These are phyloP conservation scores for Russula dissimulans DNA, from an alignment of 768 basidiomycete genomes.

Conservation along the genomic window DNA sequence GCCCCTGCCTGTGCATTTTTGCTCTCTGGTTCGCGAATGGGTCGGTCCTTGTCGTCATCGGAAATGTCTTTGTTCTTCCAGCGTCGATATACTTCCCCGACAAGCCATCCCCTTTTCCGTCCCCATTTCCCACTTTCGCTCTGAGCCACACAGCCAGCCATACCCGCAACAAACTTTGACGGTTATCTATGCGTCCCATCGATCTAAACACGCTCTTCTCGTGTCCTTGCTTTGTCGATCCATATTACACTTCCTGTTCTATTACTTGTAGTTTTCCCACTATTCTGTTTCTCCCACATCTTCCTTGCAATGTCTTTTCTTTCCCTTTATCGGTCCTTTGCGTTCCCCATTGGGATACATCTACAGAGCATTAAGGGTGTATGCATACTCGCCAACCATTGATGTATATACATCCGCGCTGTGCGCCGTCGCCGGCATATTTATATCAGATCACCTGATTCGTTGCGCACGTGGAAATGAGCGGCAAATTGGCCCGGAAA, in stretches of 20 bases:
- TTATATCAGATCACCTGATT: slow-evolving; percentile 7
- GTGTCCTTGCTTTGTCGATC: slow-evolving; percentile 14
- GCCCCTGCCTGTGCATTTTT: neutral
- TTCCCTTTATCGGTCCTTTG: neutral
- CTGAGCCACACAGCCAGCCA: neutral
- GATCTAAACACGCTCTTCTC: slow-evolving; percentile 9
- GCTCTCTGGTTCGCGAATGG: neutral
- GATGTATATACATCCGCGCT: slow-evolving; percentile 15
- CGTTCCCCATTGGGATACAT: slow-evolving; percentile 2
- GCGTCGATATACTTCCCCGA: slow-evolving; percentile 10
- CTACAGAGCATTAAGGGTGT: slow-evolving; percentile 18
- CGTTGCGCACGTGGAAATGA: neutral
- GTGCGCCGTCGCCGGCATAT: slow-evolving; percentile 10
- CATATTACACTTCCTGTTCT: slow-evolving; percentile 16
- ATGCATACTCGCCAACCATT: slow-evolving; percentile 12
- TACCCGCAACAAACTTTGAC: slow-evolving; percentile 6
- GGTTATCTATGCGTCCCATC: slow-evolving; percentile 13
- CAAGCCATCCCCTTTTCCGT: neutral
- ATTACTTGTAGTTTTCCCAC: slow-evolving; percentile 18
- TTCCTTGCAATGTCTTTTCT: slow-evolving; percentile 12
- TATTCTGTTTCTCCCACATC: slow-evolving; percentile 7
- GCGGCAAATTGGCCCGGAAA: neutral
- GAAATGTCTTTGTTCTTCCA: slow-evolving; percentile 1
- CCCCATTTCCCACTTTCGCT: neutral
- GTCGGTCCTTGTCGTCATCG: neutral